phyloP scores from a whole-genome alignment of 345 rosid species.

The Populus pruinosa region DNA sequence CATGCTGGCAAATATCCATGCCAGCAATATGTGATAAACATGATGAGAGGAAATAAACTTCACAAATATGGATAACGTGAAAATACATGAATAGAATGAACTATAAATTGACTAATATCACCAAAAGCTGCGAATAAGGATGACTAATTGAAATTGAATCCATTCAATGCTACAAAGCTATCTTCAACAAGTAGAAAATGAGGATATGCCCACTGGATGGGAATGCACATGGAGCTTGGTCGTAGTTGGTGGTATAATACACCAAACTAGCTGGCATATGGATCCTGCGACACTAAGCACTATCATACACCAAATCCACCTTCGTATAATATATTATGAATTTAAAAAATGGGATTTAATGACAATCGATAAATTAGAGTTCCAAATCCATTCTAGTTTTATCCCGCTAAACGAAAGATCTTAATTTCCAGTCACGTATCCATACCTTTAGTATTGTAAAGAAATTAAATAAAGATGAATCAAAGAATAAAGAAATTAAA shows the following conservation, averaged over 20 bases:
- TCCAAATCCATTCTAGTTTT: not conserved
- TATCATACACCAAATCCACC: too few relatives aligned
- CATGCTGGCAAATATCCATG: not conserved
- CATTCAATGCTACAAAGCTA: not conserved
- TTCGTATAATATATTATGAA: too few relatives aligned
- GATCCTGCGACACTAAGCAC: too few relatives aligned
- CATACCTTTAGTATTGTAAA: not conserved
- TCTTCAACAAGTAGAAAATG: not conserved
- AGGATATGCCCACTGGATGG: not conserved
- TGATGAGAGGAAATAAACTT: not conserved
- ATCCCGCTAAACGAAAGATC: not conserved
- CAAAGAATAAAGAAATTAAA: not conserved
- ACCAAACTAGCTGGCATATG: too few relatives aligned
- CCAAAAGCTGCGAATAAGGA: not conserved
- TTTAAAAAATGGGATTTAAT: too few relatives aligned
- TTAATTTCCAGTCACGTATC: not conserved
- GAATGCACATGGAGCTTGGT: not conserved
- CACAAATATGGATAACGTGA: not conserved
- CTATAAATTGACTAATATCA: not conserved
- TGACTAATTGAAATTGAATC: not conserved
- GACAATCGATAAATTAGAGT: not conserved
- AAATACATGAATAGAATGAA: not conserved
- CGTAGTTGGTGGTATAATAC: not conserved
- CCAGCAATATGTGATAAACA: not conserved
- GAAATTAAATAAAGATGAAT: not conserved